Percentiles rank a stretch among this genome's conserved stretches.
phyloP scores from a whole-genome alignment of 2,329 filamentous ascomycete genomes.

The Harringtonia aguacate region DNA sequence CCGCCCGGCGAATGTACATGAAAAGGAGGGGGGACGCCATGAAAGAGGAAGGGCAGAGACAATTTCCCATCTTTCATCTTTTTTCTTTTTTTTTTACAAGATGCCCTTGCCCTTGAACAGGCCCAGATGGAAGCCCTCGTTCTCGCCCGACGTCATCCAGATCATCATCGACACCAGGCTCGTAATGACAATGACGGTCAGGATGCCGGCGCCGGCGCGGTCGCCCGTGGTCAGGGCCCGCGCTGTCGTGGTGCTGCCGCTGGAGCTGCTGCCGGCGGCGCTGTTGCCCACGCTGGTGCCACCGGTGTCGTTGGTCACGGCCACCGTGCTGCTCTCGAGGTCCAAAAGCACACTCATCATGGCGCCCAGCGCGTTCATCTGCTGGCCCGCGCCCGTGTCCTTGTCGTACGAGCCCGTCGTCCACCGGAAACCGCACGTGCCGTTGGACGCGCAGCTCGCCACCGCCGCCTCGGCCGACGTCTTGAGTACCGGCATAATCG shows the following conservation, averaged over 20 bases:
- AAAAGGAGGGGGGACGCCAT: no score
- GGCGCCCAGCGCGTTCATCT: conserved; percentile 40
- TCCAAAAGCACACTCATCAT: conserved; percentile 32
- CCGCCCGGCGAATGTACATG: no score
- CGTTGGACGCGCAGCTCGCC: conserved; percentile 45
- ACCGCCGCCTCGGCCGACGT: conserved; percentile 49
- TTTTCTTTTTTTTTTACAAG: background rate
- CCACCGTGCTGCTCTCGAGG: conserved; percentile 12
- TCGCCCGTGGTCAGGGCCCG: conserved; percentile 20
- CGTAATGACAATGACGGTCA: conserved; percentile 24
- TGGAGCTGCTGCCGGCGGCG: conserved; percentile 16
- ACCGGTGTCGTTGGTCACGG: conserved; percentile 29
- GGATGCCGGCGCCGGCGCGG: conserved; percentile 27
- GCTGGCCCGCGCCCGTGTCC: conserved; percentile 37
- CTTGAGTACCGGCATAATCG: conserved; percentile 46
- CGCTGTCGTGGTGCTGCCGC: background rate
- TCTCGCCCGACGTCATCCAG: conserved; percentile 23
- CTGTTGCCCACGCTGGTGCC: conserved; percentile 26
- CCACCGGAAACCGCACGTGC: conserved; percentile 61
- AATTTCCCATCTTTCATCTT: no score
- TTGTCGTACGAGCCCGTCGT: conserved; percentile 27
- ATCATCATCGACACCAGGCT: conserved; percentile 21
- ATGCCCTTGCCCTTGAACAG: conserved; percentile 10
- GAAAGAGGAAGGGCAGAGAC: no score
- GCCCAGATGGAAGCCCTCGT: conserved; percentile 9